These are phyloP conservation scores for Smallanthus sonchifolius DNA, from an alignment of 129 eudicot genomes.

Conservation along the genomic window DNA sequence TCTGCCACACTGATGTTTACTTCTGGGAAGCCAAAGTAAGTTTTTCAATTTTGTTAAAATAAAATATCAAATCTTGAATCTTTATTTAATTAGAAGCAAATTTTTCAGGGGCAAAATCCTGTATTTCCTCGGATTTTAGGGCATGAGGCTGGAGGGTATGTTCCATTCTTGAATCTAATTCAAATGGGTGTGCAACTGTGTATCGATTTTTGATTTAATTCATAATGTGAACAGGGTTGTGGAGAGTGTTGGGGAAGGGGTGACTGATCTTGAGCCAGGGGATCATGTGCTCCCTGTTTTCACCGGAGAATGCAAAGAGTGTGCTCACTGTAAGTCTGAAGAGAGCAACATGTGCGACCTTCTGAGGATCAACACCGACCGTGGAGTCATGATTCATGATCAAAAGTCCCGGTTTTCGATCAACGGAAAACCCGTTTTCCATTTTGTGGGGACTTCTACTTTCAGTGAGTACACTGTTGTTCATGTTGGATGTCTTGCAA, in stretches of 20 bases:
- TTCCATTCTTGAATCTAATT: background rate
- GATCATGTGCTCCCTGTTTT: constrained; percentile 92
- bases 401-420: constrained; percentile 60
- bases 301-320: constrained; percentile 81
- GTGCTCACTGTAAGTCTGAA: constrained; percentile 76
- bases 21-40: constrained; percentile 92
- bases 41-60: too few relatives aligned
- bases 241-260: constrained; percentile 92
- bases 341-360: constrained; percentile 92
- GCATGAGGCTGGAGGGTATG: constrained; percentile 94
- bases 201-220: background rate
- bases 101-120: constrained; percentile 69
- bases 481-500: constrained; percentile 77
- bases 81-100: background rate
- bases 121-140: constrained; percentile 79
- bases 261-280: constrained; percentile 63
- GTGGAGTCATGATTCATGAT: constrained; percentile 79
- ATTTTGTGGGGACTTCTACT: constrained; percentile 85
- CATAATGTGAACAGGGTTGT: constrained; percentile 41
- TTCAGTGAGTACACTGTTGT: constrained; percentile 82
- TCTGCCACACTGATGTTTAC: constrained; percentile 75
- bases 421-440: constrained; percentile 69
- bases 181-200: background rate
- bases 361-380: constrained; percentile 71
- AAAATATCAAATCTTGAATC: background rate